These are phyloP conservation scores for Pythium aristosporum DNA, from an alignment of 352 stramenopile genomes.

Conservation along the genomic window DNA sequence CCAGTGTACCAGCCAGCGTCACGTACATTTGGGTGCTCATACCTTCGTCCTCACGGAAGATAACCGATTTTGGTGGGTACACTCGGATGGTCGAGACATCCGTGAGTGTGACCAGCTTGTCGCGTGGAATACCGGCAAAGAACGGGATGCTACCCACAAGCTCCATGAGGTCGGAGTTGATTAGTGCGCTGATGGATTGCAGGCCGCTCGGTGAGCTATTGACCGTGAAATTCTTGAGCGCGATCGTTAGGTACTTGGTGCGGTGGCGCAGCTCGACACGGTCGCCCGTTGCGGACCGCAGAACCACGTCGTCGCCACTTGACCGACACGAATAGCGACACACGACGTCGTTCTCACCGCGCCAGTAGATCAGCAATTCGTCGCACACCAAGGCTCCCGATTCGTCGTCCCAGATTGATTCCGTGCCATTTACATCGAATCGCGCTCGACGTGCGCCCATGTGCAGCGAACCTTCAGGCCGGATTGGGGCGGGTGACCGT, in stretches of 20 bases:
- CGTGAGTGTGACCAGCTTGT: constrained; percentile 59
- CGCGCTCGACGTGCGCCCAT: constrained; percentile 14
- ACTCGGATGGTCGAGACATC: constrained; percentile 79
- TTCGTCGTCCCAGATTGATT: constrained; percentile 27
- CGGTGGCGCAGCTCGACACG: constrained; percentile 44
- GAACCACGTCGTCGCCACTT: constrained; percentile 55
- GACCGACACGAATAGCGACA: constrained; percentile 65
- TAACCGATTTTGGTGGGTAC: constrained; percentile 62
- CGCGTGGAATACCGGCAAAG: constrained; percentile 58
- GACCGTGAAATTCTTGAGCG: constrained; percentile 34
- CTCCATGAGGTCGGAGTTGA: constrained; percentile 66
- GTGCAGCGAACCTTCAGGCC: constrained; percentile 13
- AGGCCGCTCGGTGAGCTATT: constrained; percentile 15
- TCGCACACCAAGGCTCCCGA: constrained; percentile 2
- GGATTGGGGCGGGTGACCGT: constrained; percentile 24
- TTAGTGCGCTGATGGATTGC: constrained; percentile 59
- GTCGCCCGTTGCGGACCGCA: constrained; percentile 55
- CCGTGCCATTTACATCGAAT: constrained; percentile 19
- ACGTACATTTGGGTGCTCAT: constrained; percentile 83
- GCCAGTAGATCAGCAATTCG: constrained; percentile 60
- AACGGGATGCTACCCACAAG: constrained; percentile 67
- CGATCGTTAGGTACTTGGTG: constrained; percentile 41
- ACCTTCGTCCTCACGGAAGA: constrained; percentile 76
- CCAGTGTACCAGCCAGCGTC: constrained; percentile 56
- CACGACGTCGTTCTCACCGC: constrained; percentile 55